These are phyloP conservation scores for Microascus cirrosus DNA, from an alignment of 2,329 filamentous ascomycete genomes.

Conservation along the genomic window DNA sequence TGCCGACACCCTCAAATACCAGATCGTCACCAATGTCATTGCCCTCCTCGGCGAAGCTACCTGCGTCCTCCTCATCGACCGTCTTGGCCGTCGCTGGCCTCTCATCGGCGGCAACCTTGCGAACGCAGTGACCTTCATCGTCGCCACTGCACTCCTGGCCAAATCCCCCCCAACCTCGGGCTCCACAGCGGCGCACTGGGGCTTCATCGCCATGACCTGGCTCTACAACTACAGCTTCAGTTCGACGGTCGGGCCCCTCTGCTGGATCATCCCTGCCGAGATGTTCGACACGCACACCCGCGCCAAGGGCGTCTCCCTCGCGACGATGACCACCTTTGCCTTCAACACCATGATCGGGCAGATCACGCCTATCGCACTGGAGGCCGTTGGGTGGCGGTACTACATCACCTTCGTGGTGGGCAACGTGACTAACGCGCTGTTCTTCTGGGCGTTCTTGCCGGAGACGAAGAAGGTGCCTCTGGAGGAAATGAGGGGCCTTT, in stretches of 20 bases:
- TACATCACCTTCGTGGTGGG: conserved; percentile 41
- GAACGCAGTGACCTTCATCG: conserved; percentile 62
- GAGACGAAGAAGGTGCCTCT: conserved; percentile 56
- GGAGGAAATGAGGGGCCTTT: conserved; percentile 58
- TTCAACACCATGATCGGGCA: conserved; percentile 66
- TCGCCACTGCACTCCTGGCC: conserved; percentile 42
- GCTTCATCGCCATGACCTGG: conserved; percentile 66
- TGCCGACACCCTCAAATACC: conserved; percentile 58
- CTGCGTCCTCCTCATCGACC: conserved; percentile 60
- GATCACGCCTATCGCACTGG: conserved; percentile 42
- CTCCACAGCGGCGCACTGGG: conserved; percentile 44
- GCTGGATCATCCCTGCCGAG: conserved; percentile 52
- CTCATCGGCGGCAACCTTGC: conserved; percentile 61
- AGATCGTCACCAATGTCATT: conserved; percentile 63
- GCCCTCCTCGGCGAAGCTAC: conserved; percentile 56
- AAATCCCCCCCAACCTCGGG: conserved; percentile 39
- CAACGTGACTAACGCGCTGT: conserved; percentile 39
- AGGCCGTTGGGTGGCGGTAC: conserved; percentile 29
- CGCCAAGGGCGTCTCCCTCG: conserved; percentile 63
- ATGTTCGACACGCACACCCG: conserved; percentile 70
- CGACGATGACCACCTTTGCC: conserved; percentile 61
- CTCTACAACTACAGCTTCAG: conserved; percentile 71
- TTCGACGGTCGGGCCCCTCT: conserved; percentile 56
- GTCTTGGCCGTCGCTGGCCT: conserved; percentile 58
- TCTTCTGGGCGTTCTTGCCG: conserved; percentile 54